Evolutionary conservation across 2,329 filamentous ascomycete genomes (phyloP).

Genomic region (Xylariaceae sp.): DNA sequence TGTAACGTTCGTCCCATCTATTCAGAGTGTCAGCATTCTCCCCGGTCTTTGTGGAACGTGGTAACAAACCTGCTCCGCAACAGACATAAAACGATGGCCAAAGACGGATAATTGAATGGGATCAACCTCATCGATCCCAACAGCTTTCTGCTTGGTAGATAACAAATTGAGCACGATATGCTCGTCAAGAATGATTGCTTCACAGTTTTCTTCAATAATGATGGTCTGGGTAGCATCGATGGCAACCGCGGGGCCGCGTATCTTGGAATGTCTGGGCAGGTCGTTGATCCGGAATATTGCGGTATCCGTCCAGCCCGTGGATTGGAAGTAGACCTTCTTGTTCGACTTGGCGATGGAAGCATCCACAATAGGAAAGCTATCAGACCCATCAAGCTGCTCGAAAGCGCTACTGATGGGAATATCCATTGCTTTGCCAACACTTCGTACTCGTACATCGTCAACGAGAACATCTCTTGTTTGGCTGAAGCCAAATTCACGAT

Average conservation of each 20-base stretch:
- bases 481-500: slow-evolving; percentile 42
- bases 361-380: slow-evolving; percentile 4
- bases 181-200: slow-evolving; percentile 31
- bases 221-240: slow-evolving; percentile 6
- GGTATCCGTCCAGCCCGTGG: slow-evolving; percentile 15
- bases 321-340: slow-evolving; percentile 24
- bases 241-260: slow-evolving; percentile 4
- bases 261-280: slow-evolving; percentile 7
- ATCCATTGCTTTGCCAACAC: slow-evolving; percentile 28
- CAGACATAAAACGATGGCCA: slow-evolving; percentile 80
- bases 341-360: slow-evolving; percentile 3
- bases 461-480: slow-evolving; percentile 39
- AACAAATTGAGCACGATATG: slow-evolving; percentile 37
- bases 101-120: slow-evolving; percentile 78
- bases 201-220: slow-evolving; percentile 16
- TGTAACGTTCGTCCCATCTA: slow-evolving; percentile 72
- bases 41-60: no score
- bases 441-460: slow-evolving; percentile 43
- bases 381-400: slow-evolving; percentile 6
- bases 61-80: slow-evolving; percentile 62
- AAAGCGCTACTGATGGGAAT: slow-evolving; percentile 9
- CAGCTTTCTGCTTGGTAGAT: slow-evolving; percentile 26
- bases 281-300: slow-evolving; percentile 15
- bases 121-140: slow-evolving; percentile 54
- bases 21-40: no score